Percentiles rank a stretch among this genome's conserved stretches.
phyloP scores from a whole-genome alignment of 2,329 filamentous ascomycete species.

The Orbilia javanica region DNA sequence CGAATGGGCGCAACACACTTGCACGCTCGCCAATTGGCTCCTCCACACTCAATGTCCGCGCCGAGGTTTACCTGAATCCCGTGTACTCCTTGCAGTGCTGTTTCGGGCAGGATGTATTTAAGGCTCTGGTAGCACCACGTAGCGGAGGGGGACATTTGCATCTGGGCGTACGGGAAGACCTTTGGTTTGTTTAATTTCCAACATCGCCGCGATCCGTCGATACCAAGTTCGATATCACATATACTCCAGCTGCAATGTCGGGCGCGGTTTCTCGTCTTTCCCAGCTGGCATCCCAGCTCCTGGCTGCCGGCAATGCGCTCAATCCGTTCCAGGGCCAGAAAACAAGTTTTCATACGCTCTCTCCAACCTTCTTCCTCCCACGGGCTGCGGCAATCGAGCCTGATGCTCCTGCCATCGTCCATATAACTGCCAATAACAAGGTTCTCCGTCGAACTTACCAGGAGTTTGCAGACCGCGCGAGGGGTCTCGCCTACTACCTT shows the following conservation, averaged over 20 bases:
- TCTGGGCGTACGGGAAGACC: background rate
- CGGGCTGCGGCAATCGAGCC: slow-evolving; percentile 90
- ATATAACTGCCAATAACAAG: slow-evolving; percentile 82
- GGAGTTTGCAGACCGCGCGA: slow-evolving; percentile 85
- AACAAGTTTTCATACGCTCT: slow-evolving; percentile 71
- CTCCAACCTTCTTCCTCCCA: slow-evolving; percentile 87
- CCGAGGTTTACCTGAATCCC: slow-evolving; percentile 40
- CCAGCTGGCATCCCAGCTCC: slow-evolving; percentile 71
- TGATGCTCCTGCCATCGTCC: slow-evolving; percentile 84
- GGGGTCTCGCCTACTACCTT: slow-evolving; percentile 89
- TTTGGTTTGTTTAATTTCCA: background rate
- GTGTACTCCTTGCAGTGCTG: background rate
- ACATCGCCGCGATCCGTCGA: background rate
- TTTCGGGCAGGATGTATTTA: slow-evolving; percentile 27
- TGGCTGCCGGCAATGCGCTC: slow-evolving; percentile 9
- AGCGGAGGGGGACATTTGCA: background rate
- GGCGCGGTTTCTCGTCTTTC: slow-evolving; percentile 73
- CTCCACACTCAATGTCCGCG: slow-evolving; percentile 41
- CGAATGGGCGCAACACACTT: slow-evolving; percentile 44
- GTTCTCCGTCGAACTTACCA: slow-evolving; percentile 81
- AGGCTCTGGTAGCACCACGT: background rate
- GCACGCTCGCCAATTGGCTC: slow-evolving; percentile 23
- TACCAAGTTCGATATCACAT: slow-evolving; percentile 10
- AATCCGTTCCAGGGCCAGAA: slow-evolving; percentile 63
- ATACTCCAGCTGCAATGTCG: slow-evolving; percentile 70